Conservation (phyloP, 2,329 filamentous ascomycete genomes). For the Zasmidium angulare region DNA sequence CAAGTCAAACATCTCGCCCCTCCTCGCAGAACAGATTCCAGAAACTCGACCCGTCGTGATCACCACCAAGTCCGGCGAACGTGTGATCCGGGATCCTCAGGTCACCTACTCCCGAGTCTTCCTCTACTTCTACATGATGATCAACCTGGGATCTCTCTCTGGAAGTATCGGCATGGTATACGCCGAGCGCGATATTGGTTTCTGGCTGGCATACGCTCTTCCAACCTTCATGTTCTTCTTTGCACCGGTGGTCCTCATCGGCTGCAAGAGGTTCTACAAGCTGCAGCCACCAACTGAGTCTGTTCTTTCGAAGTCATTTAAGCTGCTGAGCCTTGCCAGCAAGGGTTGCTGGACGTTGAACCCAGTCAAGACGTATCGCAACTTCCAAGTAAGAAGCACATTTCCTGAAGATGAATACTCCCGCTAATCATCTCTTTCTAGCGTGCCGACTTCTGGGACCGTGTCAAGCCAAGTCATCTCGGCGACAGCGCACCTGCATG, state of each 20-base stretch:
- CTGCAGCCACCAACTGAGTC: constrained; percentile 66
- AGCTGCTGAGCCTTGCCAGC: constrained; percentile 60
- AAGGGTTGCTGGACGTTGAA: constrained; percentile 60
- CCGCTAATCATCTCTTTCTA: constrained; percentile 24
- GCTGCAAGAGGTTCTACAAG: constrained; percentile 52
- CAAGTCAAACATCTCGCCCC: constrained; percentile 69
- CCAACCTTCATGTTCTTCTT: constrained; percentile 64
- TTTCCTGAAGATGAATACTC: neutral
- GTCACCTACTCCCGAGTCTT: constrained; percentile 50
- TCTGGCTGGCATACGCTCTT: constrained; percentile 64
- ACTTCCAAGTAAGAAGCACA: constrained; percentile 46
- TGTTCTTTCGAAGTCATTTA: constrained; percentile 66
- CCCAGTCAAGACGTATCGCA: constrained; percentile 58
- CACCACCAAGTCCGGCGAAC: constrained; percentile 42
- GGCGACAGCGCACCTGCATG: constrained; percentile 60
- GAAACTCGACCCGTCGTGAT: constrained; percentile 42
- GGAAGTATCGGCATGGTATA: constrained; percentile 63
- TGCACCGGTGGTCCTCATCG: constrained; percentile 57
- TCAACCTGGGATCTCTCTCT: constrained; percentile 69
- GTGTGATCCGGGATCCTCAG: constrained; percentile 47
- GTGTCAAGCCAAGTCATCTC: constrained; percentile 66
- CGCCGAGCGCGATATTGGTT: constrained; percentile 66
- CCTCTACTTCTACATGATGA: constrained; percentile 69
- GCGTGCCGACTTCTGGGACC: constrained; percentile 60
- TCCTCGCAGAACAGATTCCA: constrained; percentile 50